phyloP scores from a whole-genome alignment of 768 basidiomycete species.

The Pleurotus sapidus region DNA sequence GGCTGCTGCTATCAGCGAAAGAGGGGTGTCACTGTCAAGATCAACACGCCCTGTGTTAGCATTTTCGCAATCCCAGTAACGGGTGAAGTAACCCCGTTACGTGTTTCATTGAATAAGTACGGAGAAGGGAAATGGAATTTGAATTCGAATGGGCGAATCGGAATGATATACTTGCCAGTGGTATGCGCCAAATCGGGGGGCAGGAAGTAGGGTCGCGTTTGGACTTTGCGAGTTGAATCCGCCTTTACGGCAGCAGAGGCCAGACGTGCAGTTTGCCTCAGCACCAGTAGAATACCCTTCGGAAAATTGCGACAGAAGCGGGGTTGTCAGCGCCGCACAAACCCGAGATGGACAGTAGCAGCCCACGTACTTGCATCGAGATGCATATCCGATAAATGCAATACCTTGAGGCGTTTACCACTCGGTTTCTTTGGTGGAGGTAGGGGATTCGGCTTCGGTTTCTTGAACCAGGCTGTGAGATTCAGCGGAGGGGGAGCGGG shows the following conservation, averaged over 20 bases:
- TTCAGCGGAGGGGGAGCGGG: slow-evolving; percentile 61
- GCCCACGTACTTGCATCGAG: slow-evolving; percentile 59
- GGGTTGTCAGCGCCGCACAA: neutral
- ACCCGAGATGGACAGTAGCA: too few relatives aligned
- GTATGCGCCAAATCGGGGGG: slow-evolving; percentile 68
- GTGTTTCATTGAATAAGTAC: neutral
- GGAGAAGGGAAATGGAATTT: neutral
- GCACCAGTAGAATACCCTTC: slow-evolving; percentile 66
- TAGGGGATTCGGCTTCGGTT: slow-evolving; percentile 70
- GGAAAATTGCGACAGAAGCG: neutral
- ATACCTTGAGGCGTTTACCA: slow-evolving; percentile 64
- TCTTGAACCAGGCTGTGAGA: slow-evolving; percentile 67
- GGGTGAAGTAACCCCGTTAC: too few relatives aligned
- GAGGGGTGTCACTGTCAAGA: slow-evolving; percentile 54
- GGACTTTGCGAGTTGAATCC: slow-evolving; percentile 48
- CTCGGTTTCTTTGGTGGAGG: slow-evolving; percentile 57
- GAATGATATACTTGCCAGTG: slow-evolving; percentile 37
- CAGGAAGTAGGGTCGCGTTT: slow-evolving; percentile 48
- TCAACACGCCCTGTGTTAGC: neutral
- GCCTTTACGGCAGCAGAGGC: slow-evolving; percentile 63
- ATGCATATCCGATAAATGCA: slow-evolving; percentile 79
- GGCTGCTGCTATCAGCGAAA: slow-evolving; percentile 55
- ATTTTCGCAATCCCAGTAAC: too few relatives aligned
- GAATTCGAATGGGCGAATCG: neutral
- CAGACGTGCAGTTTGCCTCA: slow-evolving; percentile 70